These are phyloP conservation scores for Phytophthora vignae DNA, from an alignment of 352 stramenopile genomes.

Conservation along the genomic window DNA sequence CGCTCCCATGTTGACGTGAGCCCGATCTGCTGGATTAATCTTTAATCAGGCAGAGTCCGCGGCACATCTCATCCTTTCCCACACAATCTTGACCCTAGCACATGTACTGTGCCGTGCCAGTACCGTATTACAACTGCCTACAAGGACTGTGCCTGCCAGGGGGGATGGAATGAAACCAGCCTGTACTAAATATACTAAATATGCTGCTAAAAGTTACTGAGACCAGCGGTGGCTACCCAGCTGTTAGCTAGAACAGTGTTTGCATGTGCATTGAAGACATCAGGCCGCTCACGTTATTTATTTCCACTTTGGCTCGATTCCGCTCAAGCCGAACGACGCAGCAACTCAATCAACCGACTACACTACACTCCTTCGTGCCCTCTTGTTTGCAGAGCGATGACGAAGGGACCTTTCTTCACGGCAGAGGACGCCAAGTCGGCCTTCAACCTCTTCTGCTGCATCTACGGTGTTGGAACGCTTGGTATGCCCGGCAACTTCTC, in stretches of 20 bases:
- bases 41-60: too few relatives aligned
- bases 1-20: neutral
- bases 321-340: neutral
- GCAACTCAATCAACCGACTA: neutral
- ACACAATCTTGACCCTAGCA: neutral
- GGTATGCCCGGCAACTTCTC: conserved; percentile 37
- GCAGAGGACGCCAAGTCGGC: conserved; percentile 47
- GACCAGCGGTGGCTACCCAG: neutral
- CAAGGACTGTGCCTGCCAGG: too few relatives aligned
- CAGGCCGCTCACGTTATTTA: neutral
- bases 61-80: neutral
- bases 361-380: neutral
- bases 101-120: too few relatives aligned
- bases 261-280: too few relatives aligned
- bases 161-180: neutral
- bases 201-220: conserved; percentile 1
- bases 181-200: conserved; percentile 1
- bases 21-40: conserved; percentile 8
- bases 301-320: conserved; percentile 1
- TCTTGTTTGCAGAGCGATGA: conserved; percentile 1
- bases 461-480: conserved; percentile 47
- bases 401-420: conserved; percentile 34
- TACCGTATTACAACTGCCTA: too few relatives aligned
- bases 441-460: conserved; percentile 52
- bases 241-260: neutral